phyloP scores from a whole-genome alignment of 192 early-diverging fungal species.

The Diversispora epigaea region DNA sequence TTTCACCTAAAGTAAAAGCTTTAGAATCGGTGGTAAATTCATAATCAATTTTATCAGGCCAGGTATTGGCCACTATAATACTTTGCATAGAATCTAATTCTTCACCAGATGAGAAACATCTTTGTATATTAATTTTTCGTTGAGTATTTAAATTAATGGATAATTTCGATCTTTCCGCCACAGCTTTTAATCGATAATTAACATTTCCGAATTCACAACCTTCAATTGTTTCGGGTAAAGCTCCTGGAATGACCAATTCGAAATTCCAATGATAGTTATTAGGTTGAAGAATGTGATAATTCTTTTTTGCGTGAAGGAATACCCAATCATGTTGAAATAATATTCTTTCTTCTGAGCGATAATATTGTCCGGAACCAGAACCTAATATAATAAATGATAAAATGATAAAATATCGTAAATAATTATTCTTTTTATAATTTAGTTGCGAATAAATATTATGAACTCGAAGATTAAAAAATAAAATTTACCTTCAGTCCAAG shows the following conservation, averaged over 20 bases:
- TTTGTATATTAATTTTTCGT: slow-evolving; percentile 43
- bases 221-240: slow-evolving; percentile 58
- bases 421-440: background rate
- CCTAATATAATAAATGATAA: background rate
- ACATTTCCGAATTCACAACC: slow-evolving; percentile 49
- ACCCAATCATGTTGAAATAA: slow-evolving; percentile 52
- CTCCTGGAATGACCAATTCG: slow-evolving; percentile 54
- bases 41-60: slow-evolving; percentile 55
- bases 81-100: slow-evolving; percentile 41
- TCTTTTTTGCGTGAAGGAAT: slow-evolving; percentile 47
- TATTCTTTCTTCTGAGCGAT: slow-evolving; percentile 36
- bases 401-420: background rate
- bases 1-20: slow-evolving; percentile 52
- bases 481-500: slow-evolving; percentile 43
- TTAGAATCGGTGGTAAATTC: slow-evolving; percentile 54
- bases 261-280: slow-evolving; percentile 49
- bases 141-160: slow-evolving; percentile 44
- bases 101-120: slow-evolving; percentile 51
- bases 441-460: background rate
- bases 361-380: slow-evolving; percentile 29
- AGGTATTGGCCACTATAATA: slow-evolving; percentile 46
- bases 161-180: slow-evolving; percentile 54
- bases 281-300: slow-evolving; percentile 36
- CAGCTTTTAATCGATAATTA: slow-evolving; percentile 50
- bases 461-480: background rate